Evolutionary conservation across 805 yeast species (phyloP).

Genomic region (Gaillardinia entomophila): DNA sequence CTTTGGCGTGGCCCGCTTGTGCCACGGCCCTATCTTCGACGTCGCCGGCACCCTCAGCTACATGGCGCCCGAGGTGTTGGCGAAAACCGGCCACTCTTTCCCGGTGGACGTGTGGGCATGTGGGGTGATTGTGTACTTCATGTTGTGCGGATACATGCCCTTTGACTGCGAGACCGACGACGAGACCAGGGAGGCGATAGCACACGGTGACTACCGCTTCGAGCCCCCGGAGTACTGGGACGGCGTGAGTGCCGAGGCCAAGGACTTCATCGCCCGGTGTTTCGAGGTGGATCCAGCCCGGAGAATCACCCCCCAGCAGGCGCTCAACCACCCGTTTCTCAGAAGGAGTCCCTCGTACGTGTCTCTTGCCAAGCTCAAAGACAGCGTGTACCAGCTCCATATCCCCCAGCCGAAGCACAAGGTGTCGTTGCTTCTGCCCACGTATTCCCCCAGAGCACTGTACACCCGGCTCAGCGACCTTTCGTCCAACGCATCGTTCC

Average conservation of each 20-base stretch:
- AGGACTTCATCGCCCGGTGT: slow-evolving; percentile 53
- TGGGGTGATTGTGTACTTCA: slow-evolving; percentile 66
- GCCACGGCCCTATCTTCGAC: too few species aligned
- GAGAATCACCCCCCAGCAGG: slow-evolving; percentile 42
- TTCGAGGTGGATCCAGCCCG: slow-evolving; percentile 39
- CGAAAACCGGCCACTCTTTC: slow-evolving; percentile 49
- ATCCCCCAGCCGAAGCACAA: slow-evolving; percentile 6
- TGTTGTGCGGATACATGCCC: slow-evolving; percentile 71
- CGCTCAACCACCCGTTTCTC: slow-evolving; percentile 41
- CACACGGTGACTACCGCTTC: slow-evolving; percentile 49
- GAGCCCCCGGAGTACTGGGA: slow-evolving; percentile 59
- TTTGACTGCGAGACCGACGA: slow-evolving; percentile 68
- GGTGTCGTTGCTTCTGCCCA: background rate
- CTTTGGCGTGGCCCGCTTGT: slow-evolving; percentile 57
- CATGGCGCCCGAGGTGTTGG: slow-evolving; percentile 66
- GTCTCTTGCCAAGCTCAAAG: slow-evolving; percentile 8
- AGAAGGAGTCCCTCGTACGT: slow-evolving; percentile 2
- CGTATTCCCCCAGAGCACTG: slow-evolving; percentile 1
- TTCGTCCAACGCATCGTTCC: background rate
- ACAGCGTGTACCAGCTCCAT: slow-evolving; percentile 9
- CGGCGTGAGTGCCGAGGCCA: slow-evolving; percentile 46
- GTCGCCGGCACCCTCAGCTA: slow-evolving; percentile 69
- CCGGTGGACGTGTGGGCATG: slow-evolving; percentile 73
- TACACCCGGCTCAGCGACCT: slow-evolving; percentile 1
- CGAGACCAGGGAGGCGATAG: slow-evolving; percentile 64